Conservation (phyloP, 1,284 basidiomycete species). For the Pterulicium gracile region DNA sequence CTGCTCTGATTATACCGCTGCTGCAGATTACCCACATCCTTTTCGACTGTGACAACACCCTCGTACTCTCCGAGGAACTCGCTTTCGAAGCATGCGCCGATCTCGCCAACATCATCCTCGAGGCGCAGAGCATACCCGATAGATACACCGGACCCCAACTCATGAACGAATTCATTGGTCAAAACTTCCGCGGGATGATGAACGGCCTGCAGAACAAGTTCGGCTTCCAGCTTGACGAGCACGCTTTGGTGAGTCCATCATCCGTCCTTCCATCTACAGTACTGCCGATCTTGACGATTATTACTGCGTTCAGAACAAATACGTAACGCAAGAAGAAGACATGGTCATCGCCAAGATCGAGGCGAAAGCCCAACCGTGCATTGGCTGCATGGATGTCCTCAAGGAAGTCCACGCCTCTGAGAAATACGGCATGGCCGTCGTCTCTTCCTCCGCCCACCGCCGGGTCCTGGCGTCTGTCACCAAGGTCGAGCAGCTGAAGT, state of each 20-base stretch:
- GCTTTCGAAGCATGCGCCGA: conserved; percentile 18
- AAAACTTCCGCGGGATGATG: conserved; percentile 20
- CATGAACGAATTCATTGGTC: conserved; percentile 17
- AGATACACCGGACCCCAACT: conserved; percentile 16
- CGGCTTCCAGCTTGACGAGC: conserved; percentile 7
- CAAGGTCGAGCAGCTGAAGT: conserved; percentile 15
- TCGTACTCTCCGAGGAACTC: conserved; percentile 17
- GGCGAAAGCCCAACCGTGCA: conserved; percentile 14
- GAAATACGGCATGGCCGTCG: conserved; percentile 15
- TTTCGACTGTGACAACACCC: conserved; percentile 19
- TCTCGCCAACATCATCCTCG: conserved; percentile 16
- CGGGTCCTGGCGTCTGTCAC: conserved; percentile 16
- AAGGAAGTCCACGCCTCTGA: conserved; percentile 10
- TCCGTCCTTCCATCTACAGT: conserved; percentile 9
- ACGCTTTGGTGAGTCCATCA: conserved; percentile 6
- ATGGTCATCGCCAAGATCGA: conserved; percentile 15
- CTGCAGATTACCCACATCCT: conserved; percentile 16
- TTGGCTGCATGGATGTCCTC: conserved; percentile 12
- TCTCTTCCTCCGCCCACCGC: conserved; percentile 16
- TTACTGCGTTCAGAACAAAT: too few relatives aligned
- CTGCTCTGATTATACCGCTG: background rate
- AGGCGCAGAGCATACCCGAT: conserved; percentile 11
- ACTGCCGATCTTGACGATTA: too few relatives aligned
- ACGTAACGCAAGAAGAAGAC: conserved; percentile 16
- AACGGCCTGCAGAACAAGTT: conserved; percentile 14